Percentiles rank a stretch among this genome's conserved stretches.
Evolutionary conservation across 768 basidiomycete genomes (phyloP).

Genomic region (Phlegmacium glaucopus): DNA sequence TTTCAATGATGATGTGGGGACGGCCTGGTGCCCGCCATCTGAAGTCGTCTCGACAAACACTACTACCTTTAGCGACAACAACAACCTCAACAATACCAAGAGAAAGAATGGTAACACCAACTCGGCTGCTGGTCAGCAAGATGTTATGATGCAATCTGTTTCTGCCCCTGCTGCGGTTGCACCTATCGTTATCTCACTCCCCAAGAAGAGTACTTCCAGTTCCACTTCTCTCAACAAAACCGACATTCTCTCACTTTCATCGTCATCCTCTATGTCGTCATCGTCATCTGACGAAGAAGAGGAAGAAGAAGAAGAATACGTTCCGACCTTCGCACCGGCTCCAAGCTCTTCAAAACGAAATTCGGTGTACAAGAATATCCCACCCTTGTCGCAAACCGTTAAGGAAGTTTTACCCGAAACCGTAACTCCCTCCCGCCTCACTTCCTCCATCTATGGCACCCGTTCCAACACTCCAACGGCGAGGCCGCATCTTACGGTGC

Average conservation of each 20-base stretch:
- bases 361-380: constrained; percentile 24
- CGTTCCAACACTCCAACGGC: constrained; percentile 38
- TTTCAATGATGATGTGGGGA: constrained; percentile 35
- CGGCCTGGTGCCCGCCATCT: not conserved
- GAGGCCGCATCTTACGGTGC: constrained; percentile 60
- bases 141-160: not conserved
- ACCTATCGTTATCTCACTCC: not conserved
- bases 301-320: too few species aligned
- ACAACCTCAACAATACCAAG: too few species aligned
- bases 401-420: constrained; percentile 49
- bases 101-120: too few species aligned
- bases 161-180: not conserved
- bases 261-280: constrained; percentile 18
- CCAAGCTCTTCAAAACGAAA: constrained; percentile 28
- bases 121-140: not conserved
- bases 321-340: constrained; percentile 3
- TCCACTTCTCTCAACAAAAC: not conserved
- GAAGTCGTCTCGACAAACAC: too few species aligned
- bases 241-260: not conserved
- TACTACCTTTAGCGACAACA: too few species aligned
- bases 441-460: constrained; percentile 48
- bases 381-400: constrained; percentile 36
- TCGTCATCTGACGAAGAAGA: too few species aligned
- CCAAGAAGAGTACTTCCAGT: not conserved
- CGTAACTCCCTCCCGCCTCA: constrained; percentile 56